phyloP scores from a whole-genome alignment of 1,139 yeast genomes.

The Blastobotrys proliferans region DNA sequence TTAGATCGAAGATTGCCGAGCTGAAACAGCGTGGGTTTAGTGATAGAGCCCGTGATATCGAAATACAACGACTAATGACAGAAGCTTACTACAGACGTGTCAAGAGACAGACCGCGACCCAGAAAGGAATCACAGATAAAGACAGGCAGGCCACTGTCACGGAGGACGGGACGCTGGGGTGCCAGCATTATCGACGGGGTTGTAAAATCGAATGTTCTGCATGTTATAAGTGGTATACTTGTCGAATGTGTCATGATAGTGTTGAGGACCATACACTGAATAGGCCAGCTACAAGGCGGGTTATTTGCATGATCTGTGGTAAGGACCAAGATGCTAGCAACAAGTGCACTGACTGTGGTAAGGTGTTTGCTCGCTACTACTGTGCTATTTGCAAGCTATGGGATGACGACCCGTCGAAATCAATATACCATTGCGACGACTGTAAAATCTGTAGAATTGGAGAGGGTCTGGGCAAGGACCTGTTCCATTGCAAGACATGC shows the following conservation, averaged over 20 bases:
- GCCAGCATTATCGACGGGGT: conserved; percentile 77
- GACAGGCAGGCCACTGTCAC: conserved; percentile 50
- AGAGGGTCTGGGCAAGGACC: conserved; percentile 79
- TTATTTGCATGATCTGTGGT: conserved; percentile 77
- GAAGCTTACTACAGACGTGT: conserved; percentile 50
- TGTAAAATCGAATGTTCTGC: conserved; percentile 80
- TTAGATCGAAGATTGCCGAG: conserved; percentile 43
- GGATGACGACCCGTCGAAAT: conserved; percentile 76
- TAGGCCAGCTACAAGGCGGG: conserved; percentile 60
- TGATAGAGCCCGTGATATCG: conserved; percentile 54
- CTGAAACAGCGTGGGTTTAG: conserved; percentile 48
- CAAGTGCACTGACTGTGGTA: conserved; percentile 63
- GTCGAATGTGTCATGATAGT: conserved; percentile 83
- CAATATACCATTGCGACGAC: conserved; percentile 85
- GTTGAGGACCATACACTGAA: conserved; percentile 53
- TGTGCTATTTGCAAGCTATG: conserved; percentile 76
- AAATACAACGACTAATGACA: conserved; percentile 76
- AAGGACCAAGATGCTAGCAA: conserved; percentile 71
- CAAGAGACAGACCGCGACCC: conserved; percentile 8
- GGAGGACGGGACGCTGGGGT: conserved; percentile 54
- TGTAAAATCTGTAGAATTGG: conserved; percentile 94
- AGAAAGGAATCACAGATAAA: conserved; percentile 33
- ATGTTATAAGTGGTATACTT: conserved; percentile 71
- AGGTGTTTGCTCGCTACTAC: conserved; percentile 67
- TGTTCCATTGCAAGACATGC: conserved; percentile 87